Evolutionary conservation across 2,329 filamentous ascomycete species (phyloP), one percentile per base, ranked within the genome.

Genomic region (Aspergillus nomiae): DNA sequence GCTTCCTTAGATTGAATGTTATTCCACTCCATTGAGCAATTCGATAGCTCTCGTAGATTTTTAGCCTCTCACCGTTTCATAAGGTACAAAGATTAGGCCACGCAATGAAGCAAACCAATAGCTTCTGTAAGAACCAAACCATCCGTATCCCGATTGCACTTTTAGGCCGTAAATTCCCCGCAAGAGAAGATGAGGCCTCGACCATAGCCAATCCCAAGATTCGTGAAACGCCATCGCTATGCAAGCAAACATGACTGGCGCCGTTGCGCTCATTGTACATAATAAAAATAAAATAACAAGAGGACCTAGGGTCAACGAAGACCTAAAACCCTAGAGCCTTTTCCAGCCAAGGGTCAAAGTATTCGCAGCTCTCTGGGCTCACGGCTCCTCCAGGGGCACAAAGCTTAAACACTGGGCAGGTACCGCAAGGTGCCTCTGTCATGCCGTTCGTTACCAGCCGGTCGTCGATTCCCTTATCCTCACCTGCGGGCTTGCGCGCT

Each of bases 371-470:
- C 67, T 88, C 90, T 0, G 94, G 92, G 71, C 90, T 96, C 26
- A 99, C 92, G 0, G 93, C 92, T 0, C 94, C 94, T 8, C 92
- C 93, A 64, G 96, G 92, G 68, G 92, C 90, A 75, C 95, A 99
- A 2, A 98, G 84, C 62, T 95, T 90, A 75, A 97, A 97, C 2
- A 97, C 94, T 0, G 95, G 95, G 77, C 95, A 99, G 60, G 88
- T 85, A 2, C 94, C 94, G 77, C 95, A 99, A 1, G 95, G 95
- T 2, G 90, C 89, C 76, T 97, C 93, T 1, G 92, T 96, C 68
- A 94, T 87, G 4, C 91, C 91, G 70, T 94, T 96, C 68, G 84
- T 77, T n/a, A 80, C 82, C 19, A 81, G 73, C 6, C 78, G 80
- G 45, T 81, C 77, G 71, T 80, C 62, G 74, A 71, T 46, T 43